These are phyloP conservation scores for Schizopora paradoxa DNA, from an alignment of 1,284 basidiomycete genomes.

Conservation along the genomic window DNA sequence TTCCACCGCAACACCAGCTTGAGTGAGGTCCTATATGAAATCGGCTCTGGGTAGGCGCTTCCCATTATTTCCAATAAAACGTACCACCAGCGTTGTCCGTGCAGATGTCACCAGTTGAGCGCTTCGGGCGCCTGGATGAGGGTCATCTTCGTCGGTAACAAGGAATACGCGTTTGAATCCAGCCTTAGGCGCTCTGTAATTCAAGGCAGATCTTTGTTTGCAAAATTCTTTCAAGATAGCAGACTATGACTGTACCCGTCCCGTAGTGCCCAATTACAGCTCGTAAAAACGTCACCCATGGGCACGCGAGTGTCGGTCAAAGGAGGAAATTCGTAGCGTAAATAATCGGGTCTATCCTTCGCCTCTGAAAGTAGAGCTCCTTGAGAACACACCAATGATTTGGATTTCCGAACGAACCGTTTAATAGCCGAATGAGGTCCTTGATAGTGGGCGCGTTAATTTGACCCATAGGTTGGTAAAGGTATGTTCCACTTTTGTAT, in stretches of 20 bases:
- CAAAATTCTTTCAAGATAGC: neutral
- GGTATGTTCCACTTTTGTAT: constrained; percentile 68
- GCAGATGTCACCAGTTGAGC: constrained; percentile 60
- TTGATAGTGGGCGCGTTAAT: constrained; percentile 80
- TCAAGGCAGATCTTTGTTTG: neutral
- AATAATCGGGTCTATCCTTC: constrained; percentile 48
- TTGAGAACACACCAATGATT: neutral
- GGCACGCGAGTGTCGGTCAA: constrained; percentile 48
- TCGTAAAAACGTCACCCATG: constrained; percentile 81
- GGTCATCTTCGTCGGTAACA: constrained; percentile 87
- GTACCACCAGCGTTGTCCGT: constrained; percentile 61
- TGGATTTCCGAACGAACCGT: constrained; percentile 40
- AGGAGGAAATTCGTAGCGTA: constrained; percentile 59
- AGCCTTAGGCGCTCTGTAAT: constrained; percentile 71
- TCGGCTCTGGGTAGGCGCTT: constrained; percentile 10
- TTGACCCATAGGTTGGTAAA: constrained; percentile 73
- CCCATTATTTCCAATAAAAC: constrained; percentile 20
- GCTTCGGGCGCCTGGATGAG: constrained; percentile 41
- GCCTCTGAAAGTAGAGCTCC: constrained; percentile 37
- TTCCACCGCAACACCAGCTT: constrained; percentile 79
- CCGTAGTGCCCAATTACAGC: constrained; percentile 82
- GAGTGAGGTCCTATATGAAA: constrained; percentile 64
- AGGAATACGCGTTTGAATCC: constrained; percentile 89
- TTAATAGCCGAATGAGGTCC: constrained; percentile 62
- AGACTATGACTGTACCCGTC: constrained; percentile 74